phyloP scores from a whole-genome alignment of 2,329 filamentous ascomycete species.

The Aquanectria penicillioides region DNA sequence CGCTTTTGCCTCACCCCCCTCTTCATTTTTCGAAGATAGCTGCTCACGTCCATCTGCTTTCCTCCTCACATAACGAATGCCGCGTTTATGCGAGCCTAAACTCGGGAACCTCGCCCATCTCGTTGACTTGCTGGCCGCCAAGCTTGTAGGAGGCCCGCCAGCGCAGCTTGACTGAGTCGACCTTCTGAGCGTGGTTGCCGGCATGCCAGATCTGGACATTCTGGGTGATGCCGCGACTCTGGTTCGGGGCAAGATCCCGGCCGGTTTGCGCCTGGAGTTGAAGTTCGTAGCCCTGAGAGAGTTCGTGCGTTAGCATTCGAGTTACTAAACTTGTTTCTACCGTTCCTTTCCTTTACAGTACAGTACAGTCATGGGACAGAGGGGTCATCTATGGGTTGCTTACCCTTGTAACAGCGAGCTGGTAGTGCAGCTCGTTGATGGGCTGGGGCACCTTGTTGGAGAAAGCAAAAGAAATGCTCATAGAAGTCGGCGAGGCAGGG shows the following conservation, averaged over 20 bases:
- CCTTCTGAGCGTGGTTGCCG: slow-evolving; percentile 73
- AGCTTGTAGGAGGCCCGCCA: slow-evolving; percentile 88
- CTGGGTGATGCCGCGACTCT: slow-evolving; percentile 81
- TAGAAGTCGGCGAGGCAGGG: slow-evolving; percentile 61
- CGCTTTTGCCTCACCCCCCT: slow-evolving; percentile 11
- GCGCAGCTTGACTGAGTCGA: slow-evolving; percentile 84
- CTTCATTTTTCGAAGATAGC: background rate
- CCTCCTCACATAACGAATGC: background rate
- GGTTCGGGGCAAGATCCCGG: slow-evolving; percentile 77
- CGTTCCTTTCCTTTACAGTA: no score
- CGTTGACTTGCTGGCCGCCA: slow-evolving; percentile 72
- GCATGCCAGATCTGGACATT: slow-evolving; percentile 79
- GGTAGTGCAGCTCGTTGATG: slow-evolving; percentile 85
- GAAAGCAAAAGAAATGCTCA: slow-evolving; percentile 81
- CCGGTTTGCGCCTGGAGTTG: slow-evolving; percentile 88
- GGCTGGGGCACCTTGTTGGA: slow-evolving; percentile 80
- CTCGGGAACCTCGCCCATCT: slow-evolving; percentile 86
- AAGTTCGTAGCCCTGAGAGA: slow-evolving; percentile 76
- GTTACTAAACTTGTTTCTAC: no score
- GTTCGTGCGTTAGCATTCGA: background rate
- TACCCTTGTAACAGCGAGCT: slow-evolving; percentile 94
- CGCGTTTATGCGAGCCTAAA: slow-evolving; percentile 74
- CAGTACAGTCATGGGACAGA: no score
- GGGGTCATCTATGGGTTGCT: slow-evolving; percentile 31
- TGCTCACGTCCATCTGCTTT: background rate